A percentile compares a stretch with the other conserved stretches of the same genome.
phyloP scores from a whole-genome alignment of 2,329 filamentous ascomycete genomes.

The Ilyonectria mors-panacis region DNA sequence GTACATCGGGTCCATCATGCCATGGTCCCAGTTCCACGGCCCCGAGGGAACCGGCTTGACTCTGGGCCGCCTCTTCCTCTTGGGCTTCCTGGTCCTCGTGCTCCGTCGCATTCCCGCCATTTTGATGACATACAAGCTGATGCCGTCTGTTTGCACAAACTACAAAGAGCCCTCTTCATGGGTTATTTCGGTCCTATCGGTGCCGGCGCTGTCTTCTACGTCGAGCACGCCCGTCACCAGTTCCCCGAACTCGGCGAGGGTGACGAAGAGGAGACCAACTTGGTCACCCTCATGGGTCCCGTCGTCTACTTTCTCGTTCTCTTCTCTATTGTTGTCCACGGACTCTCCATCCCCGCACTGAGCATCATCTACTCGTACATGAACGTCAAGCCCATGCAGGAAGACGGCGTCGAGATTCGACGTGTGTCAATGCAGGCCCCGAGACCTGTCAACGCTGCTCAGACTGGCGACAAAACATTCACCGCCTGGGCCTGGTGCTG shows the following conservation, averaged over 20 bases:
- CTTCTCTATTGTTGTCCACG: conserved; percentile 39
- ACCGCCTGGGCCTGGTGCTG: conserved; percentile 4
- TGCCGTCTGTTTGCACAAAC: conserved; percentile 63
- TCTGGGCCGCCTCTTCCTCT: conserved; percentile 61
- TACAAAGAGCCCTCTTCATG: conserved; percentile 74
- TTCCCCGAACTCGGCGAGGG: conserved; percentile 54
- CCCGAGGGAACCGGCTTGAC: conserved; percentile 68
- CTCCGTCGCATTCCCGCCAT: conserved; percentile 71
- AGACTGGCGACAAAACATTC: neutral
- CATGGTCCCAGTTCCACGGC: conserved; percentile 68
- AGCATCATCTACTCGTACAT: conserved; percentile 28
- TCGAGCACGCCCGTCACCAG: conserved; percentile 63
- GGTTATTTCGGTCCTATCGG: conserved; percentile 83
- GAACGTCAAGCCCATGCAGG: conserved; percentile 56
- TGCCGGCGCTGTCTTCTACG: conserved; percentile 82
- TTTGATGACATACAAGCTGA: conserved; percentile 66
- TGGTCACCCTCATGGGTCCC: conserved; percentile 54
- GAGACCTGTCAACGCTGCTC: neutral
- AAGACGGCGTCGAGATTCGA: conserved; percentile 29
- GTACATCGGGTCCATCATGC: conserved; percentile 69
- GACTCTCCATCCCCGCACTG: conserved; percentile 61
- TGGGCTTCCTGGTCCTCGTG: conserved; percentile 66
- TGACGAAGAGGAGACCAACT: conserved; percentile 52
- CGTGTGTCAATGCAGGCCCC: neutral
- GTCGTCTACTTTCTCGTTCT: conserved; percentile 58